Conservation (phyloP, 208 protist species). For the Acanthamoeba castellanii region DNA sequence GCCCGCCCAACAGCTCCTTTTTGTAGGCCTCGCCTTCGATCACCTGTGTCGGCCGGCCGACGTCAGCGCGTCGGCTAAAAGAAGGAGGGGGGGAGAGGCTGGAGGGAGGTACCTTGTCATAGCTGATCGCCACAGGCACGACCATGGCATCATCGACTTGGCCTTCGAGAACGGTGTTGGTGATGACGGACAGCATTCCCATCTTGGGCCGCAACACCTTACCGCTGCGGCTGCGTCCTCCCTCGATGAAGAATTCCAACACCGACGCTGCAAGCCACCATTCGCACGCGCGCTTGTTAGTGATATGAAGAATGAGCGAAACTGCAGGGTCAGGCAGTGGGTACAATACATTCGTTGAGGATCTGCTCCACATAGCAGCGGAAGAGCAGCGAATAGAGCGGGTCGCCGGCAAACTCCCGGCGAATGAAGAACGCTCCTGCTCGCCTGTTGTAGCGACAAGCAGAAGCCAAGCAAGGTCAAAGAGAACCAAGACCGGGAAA, state of each 20-base stretch:
- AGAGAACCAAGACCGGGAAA: neutral
- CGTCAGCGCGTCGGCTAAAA: neutral
- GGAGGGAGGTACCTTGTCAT: slow-evolving; percentile 73
- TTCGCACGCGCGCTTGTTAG: neutral
- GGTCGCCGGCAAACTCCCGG: slow-evolving; percentile 76
- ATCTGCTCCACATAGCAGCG: slow-evolving; percentile 76
- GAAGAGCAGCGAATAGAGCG: slow-evolving; percentile 81
- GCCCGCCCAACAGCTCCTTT: slow-evolving; percentile 74
- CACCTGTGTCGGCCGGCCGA: neutral
- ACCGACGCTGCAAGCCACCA: neutral
- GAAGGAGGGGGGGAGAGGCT: neutral
- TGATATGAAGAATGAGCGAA: too few relatives aligned
- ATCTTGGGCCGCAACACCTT: slow-evolving; percentile 82
- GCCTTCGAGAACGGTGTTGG: slow-evolving; percentile 75
- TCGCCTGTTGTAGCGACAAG: neutral
- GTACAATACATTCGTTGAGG: slow-evolving; percentile 10
- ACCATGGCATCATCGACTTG: slow-evolving; percentile 74
- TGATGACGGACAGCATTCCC: slow-evolving; percentile 77
- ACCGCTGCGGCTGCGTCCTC: slow-evolving; percentile 81
- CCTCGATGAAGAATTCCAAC: slow-evolving; percentile 85
- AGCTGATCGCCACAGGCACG: slow-evolving; percentile 80
- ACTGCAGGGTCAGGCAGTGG: too few relatives aligned
- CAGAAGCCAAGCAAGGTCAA: neutral
- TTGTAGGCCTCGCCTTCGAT: slow-evolving; percentile 78
- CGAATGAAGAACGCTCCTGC: slow-evolving; percentile 83